phyloP scores from a whole-genome alignment of 2,329 filamentous ascomycete genomes.

The Canariomyces notabilis region DNA sequence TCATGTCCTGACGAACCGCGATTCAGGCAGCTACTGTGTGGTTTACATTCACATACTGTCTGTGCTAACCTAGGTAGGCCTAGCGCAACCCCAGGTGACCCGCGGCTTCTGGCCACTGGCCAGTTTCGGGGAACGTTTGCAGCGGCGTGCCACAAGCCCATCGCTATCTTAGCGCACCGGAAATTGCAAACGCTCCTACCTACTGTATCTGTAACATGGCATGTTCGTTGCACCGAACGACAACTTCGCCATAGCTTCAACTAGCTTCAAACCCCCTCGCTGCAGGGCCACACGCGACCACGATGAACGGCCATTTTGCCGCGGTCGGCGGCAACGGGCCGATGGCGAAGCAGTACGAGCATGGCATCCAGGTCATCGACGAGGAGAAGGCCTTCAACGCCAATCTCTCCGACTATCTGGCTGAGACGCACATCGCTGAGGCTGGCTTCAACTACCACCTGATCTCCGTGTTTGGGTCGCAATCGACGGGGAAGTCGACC shows the following conservation, averaged over 20 bases:
- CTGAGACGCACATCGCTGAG: slow-evolving; percentile 71
- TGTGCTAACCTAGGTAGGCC: too few relatives aligned
- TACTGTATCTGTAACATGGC: slow-evolving; percentile 3
- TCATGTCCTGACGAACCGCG: too few relatives aligned
- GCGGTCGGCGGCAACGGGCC: slow-evolving; percentile 65
- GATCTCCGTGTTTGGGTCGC: slow-evolving; percentile 97
- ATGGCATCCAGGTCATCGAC: slow-evolving; percentile 96
- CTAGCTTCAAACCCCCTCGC: neutral
- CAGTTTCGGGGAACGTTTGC: neutral
- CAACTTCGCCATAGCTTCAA: neutral
- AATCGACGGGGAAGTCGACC: slow-evolving; percentile 97
- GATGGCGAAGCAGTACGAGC: slow-evolving; percentile 66
- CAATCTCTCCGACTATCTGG: slow-evolving; percentile 76
- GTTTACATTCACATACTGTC: too few relatives aligned
- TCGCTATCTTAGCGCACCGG: neutral
- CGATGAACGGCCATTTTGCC: slow-evolving; percentile 78
- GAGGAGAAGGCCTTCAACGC: slow-evolving; percentile 84
- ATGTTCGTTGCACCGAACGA: neutral
- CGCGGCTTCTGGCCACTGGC: neutral
- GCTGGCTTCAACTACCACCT: slow-evolving; percentile 99
- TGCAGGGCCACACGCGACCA: neutral
- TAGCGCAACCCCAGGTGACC: slow-evolving; percentile 4
- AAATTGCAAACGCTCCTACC: slow-evolving; percentile 5
- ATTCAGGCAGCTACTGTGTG: too few relatives aligned
- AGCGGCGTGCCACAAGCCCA: neutral